Percentiles rank a stretch among this genome's conserved stretches.
Evolutionary conservation across 2,329 filamentous ascomycete genomes (phyloP).

Genomic region (Arthrinium puccinioides): DNA sequence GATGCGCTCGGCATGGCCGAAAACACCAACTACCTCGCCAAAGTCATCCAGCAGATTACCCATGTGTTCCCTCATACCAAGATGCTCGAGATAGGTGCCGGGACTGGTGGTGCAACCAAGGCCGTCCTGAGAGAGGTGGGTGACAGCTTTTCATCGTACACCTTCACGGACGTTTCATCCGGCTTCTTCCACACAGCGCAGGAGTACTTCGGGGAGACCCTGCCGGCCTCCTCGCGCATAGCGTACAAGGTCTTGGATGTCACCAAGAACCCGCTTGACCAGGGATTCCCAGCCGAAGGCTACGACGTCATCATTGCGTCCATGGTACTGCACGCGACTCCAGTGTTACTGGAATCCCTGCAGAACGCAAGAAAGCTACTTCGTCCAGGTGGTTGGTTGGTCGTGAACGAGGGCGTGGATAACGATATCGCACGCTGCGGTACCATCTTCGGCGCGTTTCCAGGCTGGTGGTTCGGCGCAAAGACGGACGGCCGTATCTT

Average conservation of each 20-base stretch:
- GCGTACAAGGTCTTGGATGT: slow-evolving; percentile 24
- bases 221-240: slow-evolving; percentile 16
- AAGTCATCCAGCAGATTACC: slow-evolving; percentile 24
- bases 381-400: no score
- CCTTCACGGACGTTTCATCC: slow-evolving; percentile 35
- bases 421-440: slow-evolving; percentile 2
- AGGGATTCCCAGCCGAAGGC: slow-evolving; percentile 19
- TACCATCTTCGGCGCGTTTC: slow-evolving; percentile 2
- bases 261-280: slow-evolving; percentile 16
- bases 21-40: slow-evolving; percentile 12
- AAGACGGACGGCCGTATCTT: slow-evolving; percentile 4
- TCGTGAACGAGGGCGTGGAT: no score
- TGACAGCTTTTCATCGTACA: slow-evolving; percentile 27
- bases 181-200: slow-evolving; percentile 27
- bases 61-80: slow-evolving; percentile 29
- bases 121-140: slow-evolving; percentile 24
- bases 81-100: slow-evolving; percentile 32
- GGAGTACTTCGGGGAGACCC: neutral
- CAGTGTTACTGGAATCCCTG: neutral
- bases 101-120: slow-evolving; percentile 33
- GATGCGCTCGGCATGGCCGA: slow-evolving; percentile 21
- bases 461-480: slow-evolving; percentile 7
- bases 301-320: slow-evolving; percentile 27
- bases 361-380: no score
- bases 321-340: slow-evolving; percentile 22